These are phyloP conservation scores for Colletotrichum magnum DNA, from an alignment of 2,329 filamentous ascomycete genomes.

Conservation along the genomic window DNA sequence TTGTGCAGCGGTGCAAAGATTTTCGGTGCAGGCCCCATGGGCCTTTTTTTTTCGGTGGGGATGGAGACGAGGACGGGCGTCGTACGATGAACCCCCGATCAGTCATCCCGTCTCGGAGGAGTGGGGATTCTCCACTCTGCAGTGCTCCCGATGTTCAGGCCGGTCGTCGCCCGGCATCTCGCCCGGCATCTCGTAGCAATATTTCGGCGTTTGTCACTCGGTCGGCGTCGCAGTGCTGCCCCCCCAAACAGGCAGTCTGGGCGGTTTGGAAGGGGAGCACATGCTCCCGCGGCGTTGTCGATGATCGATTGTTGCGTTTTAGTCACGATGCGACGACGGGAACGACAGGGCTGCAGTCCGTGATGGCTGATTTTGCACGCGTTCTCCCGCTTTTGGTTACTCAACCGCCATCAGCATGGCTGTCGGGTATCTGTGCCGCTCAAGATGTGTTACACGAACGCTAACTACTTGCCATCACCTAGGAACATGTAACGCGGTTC, in stretches of 20 bases:
- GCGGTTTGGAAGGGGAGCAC: background rate
- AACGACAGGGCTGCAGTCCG: too few species aligned
- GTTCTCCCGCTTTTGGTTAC: too few species aligned
- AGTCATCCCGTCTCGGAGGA: constrained; percentile 38
- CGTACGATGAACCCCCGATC: constrained; percentile 32
- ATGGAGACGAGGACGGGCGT: constrained; percentile 13
- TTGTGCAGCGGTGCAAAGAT: constrained; percentile 13
- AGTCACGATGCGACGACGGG: too few species aligned
- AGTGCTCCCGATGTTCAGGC: constrained; percentile 10
- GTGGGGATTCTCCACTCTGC: constrained; percentile 19
- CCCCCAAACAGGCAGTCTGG: background rate
- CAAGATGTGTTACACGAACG: too few species aligned
- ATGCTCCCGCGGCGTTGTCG: background rate
- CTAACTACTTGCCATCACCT: too few species aligned
- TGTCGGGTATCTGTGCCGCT: too few species aligned
- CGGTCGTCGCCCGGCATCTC: constrained; percentile 28
- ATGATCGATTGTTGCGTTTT: too few species aligned
- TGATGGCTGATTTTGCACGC: too few species aligned
- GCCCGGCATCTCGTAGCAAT: constrained; percentile 24
- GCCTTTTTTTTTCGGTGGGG: constrained; percentile 18
- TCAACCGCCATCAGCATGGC: too few species aligned
- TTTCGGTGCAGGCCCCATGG: constrained; percentile 2
- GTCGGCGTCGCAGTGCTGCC: background rate
- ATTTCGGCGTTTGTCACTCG: constrained; percentile 9
- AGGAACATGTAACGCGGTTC: too few species aligned